Percentiles rank a stretch among this genome's conserved stretches.
Conservation (phyloP, 352 stramenopile species). For the Phytophthora sojae region DNA sequence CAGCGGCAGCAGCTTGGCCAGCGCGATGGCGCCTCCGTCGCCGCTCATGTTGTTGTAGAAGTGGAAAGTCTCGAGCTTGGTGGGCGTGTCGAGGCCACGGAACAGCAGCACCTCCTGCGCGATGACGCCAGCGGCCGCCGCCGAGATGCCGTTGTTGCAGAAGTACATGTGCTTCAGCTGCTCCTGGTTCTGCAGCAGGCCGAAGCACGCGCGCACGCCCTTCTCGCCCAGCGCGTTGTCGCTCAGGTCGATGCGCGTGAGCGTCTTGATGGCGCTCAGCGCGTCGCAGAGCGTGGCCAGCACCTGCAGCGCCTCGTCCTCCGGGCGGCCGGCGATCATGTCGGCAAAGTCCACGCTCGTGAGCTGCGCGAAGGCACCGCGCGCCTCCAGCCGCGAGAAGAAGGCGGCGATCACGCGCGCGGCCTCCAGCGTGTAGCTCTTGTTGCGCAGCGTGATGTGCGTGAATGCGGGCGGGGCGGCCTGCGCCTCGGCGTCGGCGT, state of each 20-base stretch:
- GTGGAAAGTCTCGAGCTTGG: slow-evolving; percentile 93
- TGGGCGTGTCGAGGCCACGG: slow-evolving; percentile 64
- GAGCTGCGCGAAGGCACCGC: slow-evolving; percentile 63
- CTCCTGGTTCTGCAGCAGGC: slow-evolving; percentile 80
- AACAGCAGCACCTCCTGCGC: slow-evolving; percentile 91
- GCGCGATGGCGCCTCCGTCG: slow-evolving; percentile 89
- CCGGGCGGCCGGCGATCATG: slow-evolving; percentile 85
- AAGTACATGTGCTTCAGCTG: slow-evolving; percentile 91
- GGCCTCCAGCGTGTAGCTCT: slow-evolving; percentile 87
- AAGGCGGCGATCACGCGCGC: slow-evolving; percentile 81
- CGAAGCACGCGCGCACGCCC: slow-evolving; percentile 91
- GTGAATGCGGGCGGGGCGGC: slow-evolving; percentile 53
- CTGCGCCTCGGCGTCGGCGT: slow-evolving; percentile 42
- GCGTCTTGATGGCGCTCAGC: slow-evolving; percentile 73
- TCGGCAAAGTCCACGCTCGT: slow-evolving; percentile 88
- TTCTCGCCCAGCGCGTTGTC: slow-evolving; percentile 97
- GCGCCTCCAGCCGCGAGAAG: slow-evolving; percentile 56
- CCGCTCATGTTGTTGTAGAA: slow-evolving; percentile 99
- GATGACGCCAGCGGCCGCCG: slow-evolving; percentile 87
- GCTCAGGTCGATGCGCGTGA: slow-evolving; percentile 89
- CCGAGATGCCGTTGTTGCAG: slow-evolving; percentile 96
- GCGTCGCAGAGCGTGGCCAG: slow-evolving; percentile 82
- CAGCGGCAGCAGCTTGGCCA: slow-evolving; percentile 88
- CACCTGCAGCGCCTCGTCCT: slow-evolving; percentile 87
- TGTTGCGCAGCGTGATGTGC: slow-evolving; percentile 89